Conservation (phyloP, 176 grass and related monocot species). For the Bonia amplexicaulis region DNA sequence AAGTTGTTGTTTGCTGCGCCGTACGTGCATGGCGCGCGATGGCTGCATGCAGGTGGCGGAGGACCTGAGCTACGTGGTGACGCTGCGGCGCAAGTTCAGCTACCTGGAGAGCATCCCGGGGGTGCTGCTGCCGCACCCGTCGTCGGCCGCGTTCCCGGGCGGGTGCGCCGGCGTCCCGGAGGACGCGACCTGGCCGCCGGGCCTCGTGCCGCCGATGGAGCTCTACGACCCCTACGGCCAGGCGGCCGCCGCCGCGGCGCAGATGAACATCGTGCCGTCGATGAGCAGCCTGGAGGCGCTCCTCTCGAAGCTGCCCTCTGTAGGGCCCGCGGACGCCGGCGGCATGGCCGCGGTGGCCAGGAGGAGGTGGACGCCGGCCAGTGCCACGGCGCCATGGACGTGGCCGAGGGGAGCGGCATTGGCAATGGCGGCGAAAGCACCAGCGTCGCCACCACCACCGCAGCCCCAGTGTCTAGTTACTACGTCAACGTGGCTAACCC, state of each 20-base stretch:
- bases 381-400: not conserved
- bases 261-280: conserved; percentile 57
- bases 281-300: conserved; percentile 86
- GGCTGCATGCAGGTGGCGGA: conserved; percentile 54
- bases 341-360: not conserved
- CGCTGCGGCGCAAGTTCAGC: conserved; percentile 70
- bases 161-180: not conserved
- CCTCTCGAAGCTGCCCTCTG: conserved; percentile 69
- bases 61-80: conserved; percentile 72
- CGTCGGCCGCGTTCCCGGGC: conserved; percentile 50
- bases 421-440: conserved; percentile 16
- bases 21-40: not conserved
- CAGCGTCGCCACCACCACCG: not conserved
- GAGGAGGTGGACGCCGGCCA: not conserved
- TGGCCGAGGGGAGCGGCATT: not conserved
- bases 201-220: conserved; percentile 36
- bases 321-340: not conserved
- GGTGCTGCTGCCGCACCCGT: conserved; percentile 82
- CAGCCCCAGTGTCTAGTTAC: conserved; percentile 1
- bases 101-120: conserved; percentile 94
- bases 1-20: not conserved
- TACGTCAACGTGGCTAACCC: conserved; percentile 41
- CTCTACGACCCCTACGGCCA: conserved; percentile 48
- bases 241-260: not conserved
- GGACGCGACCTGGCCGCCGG: conserved; percentile 20